phyloP scores from a whole-genome alignment of 1,139 yeast genomes.

The Petasospora fabianii region DNA sequence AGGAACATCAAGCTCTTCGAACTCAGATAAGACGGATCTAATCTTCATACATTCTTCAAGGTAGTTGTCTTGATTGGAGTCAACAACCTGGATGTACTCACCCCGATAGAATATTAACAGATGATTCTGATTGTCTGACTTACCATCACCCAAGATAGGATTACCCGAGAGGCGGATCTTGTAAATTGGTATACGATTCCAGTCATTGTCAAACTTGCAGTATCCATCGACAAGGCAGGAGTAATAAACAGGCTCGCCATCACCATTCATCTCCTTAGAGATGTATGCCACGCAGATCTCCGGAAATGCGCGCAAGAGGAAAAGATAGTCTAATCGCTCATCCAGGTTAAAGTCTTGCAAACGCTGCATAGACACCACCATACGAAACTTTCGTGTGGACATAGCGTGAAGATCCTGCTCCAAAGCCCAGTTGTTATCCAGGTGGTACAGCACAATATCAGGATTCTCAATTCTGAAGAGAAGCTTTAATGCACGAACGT shows the following conservation, averaged over 20 bases:
- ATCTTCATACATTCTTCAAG: slow-evolving; percentile 73
- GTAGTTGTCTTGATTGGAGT: slow-evolving; percentile 74
- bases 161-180: slow-evolving; percentile 70
- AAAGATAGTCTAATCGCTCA: slow-evolving; percentile 53
- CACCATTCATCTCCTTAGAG: slow-evolving; percentile 41
- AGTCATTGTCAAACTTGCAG: slow-evolving; percentile 37
- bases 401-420: slow-evolving; percentile 46
- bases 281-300: slow-evolving; percentile 56
- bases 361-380: slow-evolving; percentile 73
- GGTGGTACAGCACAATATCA: slow-evolving; percentile 38
- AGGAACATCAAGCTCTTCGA: slow-evolving; percentile 54
- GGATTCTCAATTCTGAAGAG: slow-evolving; percentile 63
- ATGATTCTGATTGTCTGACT: slow-evolving; percentile 73
- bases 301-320: slow-evolving; percentile 60
- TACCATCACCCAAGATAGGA: slow-evolving; percentile 77
- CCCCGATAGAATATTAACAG: slow-evolving; percentile 70
- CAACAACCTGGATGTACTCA: slow-evolving; percentile 69
- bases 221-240: slow-evolving; percentile 62
- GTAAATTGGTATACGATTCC: slow-evolving; percentile 48
- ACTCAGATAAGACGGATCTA: slow-evolving; percentile 63
- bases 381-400: slow-evolving; percentile 59
- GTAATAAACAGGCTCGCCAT: slow-evolving; percentile 40
- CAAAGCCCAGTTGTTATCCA: slow-evolving; percentile 33
- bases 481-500: slow-evolving; percentile 62
- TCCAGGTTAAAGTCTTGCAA: slow-evolving; percentile 46